phyloP scores from a whole-genome alignment of 495 filamentous ascomycete genomes.

The Trypethelium eluteriae region DNA sequence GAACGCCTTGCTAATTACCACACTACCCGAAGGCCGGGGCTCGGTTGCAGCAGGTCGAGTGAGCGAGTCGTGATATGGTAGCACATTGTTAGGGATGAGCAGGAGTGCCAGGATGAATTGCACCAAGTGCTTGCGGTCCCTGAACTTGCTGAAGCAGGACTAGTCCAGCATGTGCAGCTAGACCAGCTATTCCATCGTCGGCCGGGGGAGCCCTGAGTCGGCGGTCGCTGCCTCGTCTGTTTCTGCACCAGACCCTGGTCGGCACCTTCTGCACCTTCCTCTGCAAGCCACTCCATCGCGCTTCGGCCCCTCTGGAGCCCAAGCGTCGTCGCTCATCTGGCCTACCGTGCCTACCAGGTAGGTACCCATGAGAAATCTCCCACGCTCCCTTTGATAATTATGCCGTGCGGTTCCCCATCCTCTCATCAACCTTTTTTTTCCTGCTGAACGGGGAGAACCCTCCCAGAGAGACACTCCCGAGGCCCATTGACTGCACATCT shows the following conservation, averaged over 20 bases:
- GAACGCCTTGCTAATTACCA: neutral
- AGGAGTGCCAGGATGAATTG: too few species aligned
- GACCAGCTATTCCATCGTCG: neutral
- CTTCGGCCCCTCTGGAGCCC: neutral
- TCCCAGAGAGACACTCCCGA: neutral
- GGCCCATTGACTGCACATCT: neutral
- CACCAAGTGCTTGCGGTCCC: too few species aligned
- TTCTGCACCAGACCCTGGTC: neutral
- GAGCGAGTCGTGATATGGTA: too few species aligned
- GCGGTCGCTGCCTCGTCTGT: neutral
- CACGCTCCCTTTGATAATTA: too few species aligned
- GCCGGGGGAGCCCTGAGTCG: neutral
- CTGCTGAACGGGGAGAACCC: neutral
- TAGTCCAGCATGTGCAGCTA: too few species aligned
- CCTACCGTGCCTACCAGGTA: neutral
- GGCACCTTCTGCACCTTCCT: neutral
- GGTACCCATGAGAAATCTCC: too few species aligned
- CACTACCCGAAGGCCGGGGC: neutral
- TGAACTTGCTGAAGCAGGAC: too few species aligned
- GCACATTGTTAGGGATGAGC: too few species aligned
- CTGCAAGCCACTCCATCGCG: conserved; percentile 5
- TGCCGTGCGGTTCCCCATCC: too few species aligned
- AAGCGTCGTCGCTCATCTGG: conserved; percentile 1
- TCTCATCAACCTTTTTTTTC: neutral
- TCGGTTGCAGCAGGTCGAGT: neutral